Evolutionary conservation across 306 rosid species (phyloP).

Genomic region (Leucaena leucocephala): DNA sequence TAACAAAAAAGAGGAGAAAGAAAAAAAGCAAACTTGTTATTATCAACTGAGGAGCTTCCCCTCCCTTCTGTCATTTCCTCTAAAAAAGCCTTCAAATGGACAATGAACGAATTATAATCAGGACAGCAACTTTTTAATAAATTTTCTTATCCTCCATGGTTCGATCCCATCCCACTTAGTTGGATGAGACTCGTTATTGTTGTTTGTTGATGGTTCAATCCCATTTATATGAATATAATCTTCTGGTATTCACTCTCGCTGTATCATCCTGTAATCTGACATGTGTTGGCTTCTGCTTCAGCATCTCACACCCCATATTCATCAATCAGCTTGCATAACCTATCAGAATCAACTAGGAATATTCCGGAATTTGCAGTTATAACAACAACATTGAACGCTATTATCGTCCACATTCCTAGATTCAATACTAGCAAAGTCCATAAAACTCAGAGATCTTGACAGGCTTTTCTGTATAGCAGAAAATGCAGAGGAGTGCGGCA

Average conservation of each 20-base stretch:
- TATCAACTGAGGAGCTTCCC: too few species aligned
- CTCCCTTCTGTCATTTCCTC: too few species aligned
- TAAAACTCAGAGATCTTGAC: neutral
- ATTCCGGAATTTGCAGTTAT: neutral
- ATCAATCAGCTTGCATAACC: conserved; percentile 78
- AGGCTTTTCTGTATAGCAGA: conserved; percentile 57
- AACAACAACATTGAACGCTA: conserved; percentile 10
- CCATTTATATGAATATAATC: conserved; percentile 47
- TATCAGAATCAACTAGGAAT: conserved; percentile 28
- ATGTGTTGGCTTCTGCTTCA: too few species aligned
- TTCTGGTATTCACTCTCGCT: conserved; percentile 59
- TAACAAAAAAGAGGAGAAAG: too few species aligned
- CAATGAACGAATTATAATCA: too few species aligned
- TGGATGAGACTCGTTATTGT: too few species aligned
- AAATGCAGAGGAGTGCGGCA: conserved; percentile 79
- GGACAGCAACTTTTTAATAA: too few species aligned
- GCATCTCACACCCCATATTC: conserved; percentile 25
- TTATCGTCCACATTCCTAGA: conserved; percentile 31
- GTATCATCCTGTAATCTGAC: conserved; percentile 33
- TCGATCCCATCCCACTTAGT: conserved; percentile 37
- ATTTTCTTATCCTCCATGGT: too few species aligned
- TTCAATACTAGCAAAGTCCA: conserved; percentile 45
- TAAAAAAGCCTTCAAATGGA: too few species aligned
- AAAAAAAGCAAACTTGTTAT: too few species aligned
- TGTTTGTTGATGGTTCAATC: too few species aligned